Base-by-base conservation (phyloP, 805 yeast genomes). In the Grigorovia transvaalensis region DNA sequence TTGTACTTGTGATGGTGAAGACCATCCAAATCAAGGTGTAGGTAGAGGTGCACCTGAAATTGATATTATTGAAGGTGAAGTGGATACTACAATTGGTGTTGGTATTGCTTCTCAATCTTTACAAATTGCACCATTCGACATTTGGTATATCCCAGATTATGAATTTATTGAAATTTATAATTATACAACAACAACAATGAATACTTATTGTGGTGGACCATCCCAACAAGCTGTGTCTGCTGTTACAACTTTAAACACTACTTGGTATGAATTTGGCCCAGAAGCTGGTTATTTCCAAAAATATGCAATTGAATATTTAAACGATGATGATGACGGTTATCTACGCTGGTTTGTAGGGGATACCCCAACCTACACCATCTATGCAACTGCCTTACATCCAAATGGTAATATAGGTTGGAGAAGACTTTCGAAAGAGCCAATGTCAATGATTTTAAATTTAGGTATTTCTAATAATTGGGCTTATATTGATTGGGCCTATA, bases 1-100 rank as follows among this genome's bases (percentile, higher is more conserved):
- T 13, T 90, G 98, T 71, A 83, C 91, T 0, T 90, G 97, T 71
- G 71, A 74, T 27, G 88, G 84, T 30, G 88, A 81, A 59, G 88
- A 84, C 50, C 97, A 90, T 66, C 98, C 98, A 47, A 89, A 84
- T 65, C 77, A 72, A 20, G 97, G 97, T 48, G 68, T 71, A 1
- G 97, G 97, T 13, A 81, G 98, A 68, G 96, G 96, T 50, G 95
- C 96, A 0, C 96, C 96, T 9, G 97, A 89, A 74, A 88, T 91
- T 59, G 98, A 91, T 79, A 81, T 83, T 46, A 66, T 91, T 50
- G 98, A 91, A 77, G 96, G 84, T 56, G 89, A 88, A 58, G 78
- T 81, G 27, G 82, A 80, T 56, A 74, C 84, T 1, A 72, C 66
- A 13, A 51, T 74, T 19, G 76, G 76, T 50, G 71, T 69, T 13